These are phyloP conservation scores for Rhypophila decipiens DNA, from an alignment of 495 filamentous ascomycete genomes.

Conservation along the genomic window DNA sequence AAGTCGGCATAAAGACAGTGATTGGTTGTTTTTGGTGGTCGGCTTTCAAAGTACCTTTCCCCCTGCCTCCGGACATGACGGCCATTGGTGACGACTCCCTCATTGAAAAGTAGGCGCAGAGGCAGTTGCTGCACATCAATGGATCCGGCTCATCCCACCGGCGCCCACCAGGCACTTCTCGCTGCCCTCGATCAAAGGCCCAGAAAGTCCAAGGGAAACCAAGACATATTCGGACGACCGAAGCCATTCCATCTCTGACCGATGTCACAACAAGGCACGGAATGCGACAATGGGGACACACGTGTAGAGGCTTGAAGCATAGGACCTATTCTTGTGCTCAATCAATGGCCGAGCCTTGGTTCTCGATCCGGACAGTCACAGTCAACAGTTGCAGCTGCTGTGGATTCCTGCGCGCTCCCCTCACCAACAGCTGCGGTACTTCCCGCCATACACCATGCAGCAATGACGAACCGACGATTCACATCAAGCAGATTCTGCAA, in stretches of 20 bases:
- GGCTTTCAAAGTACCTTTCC: too few species aligned
- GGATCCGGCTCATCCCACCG: neutral
- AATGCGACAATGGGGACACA: too few species aligned
- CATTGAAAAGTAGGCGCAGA: neutral
- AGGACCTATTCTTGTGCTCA: too few species aligned
- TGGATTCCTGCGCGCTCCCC: neutral
- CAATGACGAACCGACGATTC: constrained; percentile 2
- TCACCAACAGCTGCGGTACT: constrained; percentile 4
- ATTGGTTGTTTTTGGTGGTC: too few species aligned
- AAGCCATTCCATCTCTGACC: too few species aligned
- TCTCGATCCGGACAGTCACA: neutral
- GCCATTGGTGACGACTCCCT: neutral
- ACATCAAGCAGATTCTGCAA: neutral
- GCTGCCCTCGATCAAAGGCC: neutral
- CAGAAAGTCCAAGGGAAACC: too few species aligned
- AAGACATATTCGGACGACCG: too few species aligned
- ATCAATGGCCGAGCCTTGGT: neutral
- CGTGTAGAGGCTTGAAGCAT: too few species aligned
- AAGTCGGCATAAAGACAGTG: too few species aligned
- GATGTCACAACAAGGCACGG: too few species aligned
- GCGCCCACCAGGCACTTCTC: neutral
- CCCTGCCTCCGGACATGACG: neutral
- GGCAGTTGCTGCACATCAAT: neutral
- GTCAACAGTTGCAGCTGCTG: neutral
- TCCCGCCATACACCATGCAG: neutral